Evolutionary conservation across 2,329 filamentous ascomycete species (phyloP).

Genomic region (Cercospora sp.): DNA sequence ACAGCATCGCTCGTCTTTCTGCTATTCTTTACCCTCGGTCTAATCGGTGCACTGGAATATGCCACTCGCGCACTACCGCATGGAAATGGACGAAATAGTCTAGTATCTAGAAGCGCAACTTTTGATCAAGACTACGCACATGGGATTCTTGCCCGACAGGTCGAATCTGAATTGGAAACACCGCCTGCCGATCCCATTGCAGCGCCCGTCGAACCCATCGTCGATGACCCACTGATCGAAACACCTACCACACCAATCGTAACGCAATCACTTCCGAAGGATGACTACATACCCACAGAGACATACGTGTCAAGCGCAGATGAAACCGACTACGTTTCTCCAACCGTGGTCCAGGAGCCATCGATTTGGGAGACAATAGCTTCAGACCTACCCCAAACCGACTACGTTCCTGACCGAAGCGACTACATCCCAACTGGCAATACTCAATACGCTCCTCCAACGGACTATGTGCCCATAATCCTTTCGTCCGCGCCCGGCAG

Average conservation of each 20-base stretch:
- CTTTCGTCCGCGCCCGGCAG: background rate
- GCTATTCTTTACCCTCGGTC: slow-evolving; percentile 13
- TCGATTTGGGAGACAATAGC: background rate
- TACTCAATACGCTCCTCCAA: background rate
- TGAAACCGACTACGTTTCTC: background rate
- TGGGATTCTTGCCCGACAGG: background rate
- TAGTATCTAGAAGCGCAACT: background rate
- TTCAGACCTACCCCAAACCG: background rate
- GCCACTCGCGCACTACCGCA: slow-evolving; percentile 19
- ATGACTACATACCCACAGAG: background rate
- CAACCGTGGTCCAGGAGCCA: background rate
- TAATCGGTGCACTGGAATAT: slow-evolving; percentile 24
- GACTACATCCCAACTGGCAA: background rate
- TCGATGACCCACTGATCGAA: background rate
- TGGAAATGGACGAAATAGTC: background rate
- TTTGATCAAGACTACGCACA: background rate
- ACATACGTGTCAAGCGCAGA: background rate
- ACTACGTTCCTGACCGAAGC: background rate
- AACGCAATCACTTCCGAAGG: background rate
- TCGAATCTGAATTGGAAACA: background rate
- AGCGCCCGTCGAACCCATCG: background rate
- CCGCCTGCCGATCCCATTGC: background rate
- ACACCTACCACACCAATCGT: background rate
- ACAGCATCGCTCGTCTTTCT: slow-evolving; percentile 18
- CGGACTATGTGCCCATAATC: background rate